Evolutionary conservation across 108 stramenopile species (phyloP), one percentile per base, ranked within the genome.

Genomic region (Fistulifera solaris): DNA sequence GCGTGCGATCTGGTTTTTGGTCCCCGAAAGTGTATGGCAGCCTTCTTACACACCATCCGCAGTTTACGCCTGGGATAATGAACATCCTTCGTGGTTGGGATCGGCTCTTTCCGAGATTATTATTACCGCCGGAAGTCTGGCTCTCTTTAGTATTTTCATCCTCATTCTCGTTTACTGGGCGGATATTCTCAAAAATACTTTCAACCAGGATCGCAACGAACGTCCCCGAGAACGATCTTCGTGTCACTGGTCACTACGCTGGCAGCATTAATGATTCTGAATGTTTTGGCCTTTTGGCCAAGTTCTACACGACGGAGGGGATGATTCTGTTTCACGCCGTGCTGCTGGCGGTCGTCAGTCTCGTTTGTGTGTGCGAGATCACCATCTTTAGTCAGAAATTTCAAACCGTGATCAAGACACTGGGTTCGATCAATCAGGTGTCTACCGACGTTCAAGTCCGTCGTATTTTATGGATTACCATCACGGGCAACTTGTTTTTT

Each of bases 81-180:
- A 68, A 0, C 56, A 73, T 65, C 83, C 87, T 1, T 54, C 82
- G 17, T 97, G 96, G 96, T 23, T 82, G 2, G 88, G 93, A 25
- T 73, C 89, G 27, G 87, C 89, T 28, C 42, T 82, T 15, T 78
- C 77, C 39, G 91, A 95, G 38, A 24, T 88, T 27, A 63, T 93
- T 21, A 53, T 95, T 14, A 86, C 79, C 27, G 67, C 83, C 1
- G 96, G 96, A 31, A 86, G 85, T 28, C 52, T 97, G 28, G 73
- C 80, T n/a, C 68, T 97, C 17, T 97, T 97, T 67, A 71, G 80
- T 50, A 91, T 97, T 58, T 97, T 97, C 65, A 94, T 97, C 51
- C 83, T 97, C 12, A 93, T 97, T 56, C 58, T 94, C 55, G 94
- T 97, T 1, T 95, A 94, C 72, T 97, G 96, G 96, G 94, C 96